Evolutionary conservation across 202 grass and related monocot species (phyloP).

Genomic region (Elaeis oleifera): DNA sequence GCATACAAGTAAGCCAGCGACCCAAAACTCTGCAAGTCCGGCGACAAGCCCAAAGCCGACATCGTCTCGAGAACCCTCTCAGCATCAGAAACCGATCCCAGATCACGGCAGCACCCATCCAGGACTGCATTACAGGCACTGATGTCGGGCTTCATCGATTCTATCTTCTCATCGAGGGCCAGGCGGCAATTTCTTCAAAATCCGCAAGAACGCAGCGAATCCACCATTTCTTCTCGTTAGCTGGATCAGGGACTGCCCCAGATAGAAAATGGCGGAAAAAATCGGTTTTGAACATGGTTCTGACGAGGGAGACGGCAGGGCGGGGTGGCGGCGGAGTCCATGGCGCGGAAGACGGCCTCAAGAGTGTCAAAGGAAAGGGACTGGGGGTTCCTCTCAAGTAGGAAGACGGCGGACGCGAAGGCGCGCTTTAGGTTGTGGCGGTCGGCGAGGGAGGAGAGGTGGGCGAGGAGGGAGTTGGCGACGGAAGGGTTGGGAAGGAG

Average conservation of each 20-base stretch:
- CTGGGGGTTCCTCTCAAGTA: slow-evolving; percentile 58
- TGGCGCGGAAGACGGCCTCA: slow-evolving; percentile 48
- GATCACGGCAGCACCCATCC: slow-evolving; percentile 56
- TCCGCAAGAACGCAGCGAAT: slow-evolving; percentile 51
- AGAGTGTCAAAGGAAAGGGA: slow-evolving; percentile 42
- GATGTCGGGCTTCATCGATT: slow-evolving; percentile 58
- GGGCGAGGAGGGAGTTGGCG: slow-evolving; percentile 56
- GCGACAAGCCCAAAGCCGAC: slow-evolving; percentile 54
- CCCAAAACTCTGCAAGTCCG: slow-evolving; percentile 60
- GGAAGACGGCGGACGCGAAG: slow-evolving; percentile 56
- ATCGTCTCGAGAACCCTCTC: slow-evolving; percentile 75
- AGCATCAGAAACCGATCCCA: slow-evolving; percentile 47
- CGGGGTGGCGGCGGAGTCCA: slow-evolving; percentile 31
- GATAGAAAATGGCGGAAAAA: slow-evolving; percentile 43
- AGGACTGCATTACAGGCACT: slow-evolving; percentile 62
- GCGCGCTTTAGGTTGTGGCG: slow-evolving; percentile 73
- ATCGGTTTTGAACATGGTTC: slow-evolving; percentile 45
- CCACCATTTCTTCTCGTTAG: slow-evolving; percentile 36
- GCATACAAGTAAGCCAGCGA: slow-evolving; percentile 87
- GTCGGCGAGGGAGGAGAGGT: slow-evolving; percentile 47
- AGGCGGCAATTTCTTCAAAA: slow-evolving; percentile 70
- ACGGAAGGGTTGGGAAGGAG: slow-evolving; percentile 41
- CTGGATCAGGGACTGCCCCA: slow-evolving; percentile 45
- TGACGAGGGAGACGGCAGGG: slow-evolving; percentile 60
- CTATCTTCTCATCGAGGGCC: slow-evolving; percentile 37